A percentile compares a stretch with the other conserved stretches of the same genome.
These are phyloP conservation scores for Candida vaughaniae DNA, from an alignment of 805 yeast genomes.

Conservation along the genomic window DNA sequence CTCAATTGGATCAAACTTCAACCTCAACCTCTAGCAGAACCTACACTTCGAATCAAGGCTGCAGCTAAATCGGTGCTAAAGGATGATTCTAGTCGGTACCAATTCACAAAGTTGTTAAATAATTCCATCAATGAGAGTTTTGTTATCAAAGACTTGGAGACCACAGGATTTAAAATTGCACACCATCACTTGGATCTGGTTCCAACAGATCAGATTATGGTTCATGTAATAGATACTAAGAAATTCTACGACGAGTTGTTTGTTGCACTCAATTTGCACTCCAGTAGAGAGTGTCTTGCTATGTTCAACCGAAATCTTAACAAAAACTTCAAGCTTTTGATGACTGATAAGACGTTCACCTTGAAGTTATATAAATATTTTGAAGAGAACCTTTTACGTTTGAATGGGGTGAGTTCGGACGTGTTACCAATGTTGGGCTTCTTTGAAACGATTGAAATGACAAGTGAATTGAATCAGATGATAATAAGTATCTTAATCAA, in stretches of 20 bases:
- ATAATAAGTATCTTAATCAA: conserved; percentile 38
- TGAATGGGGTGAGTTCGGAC: conserved; percentile 1
- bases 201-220: background rate
- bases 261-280: conserved; percentile 19
- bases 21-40: conserved; percentile 13
- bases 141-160: conserved; percentile 1
- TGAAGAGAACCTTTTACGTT: conserved; percentile 10
- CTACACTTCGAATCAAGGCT: conserved; percentile 33
- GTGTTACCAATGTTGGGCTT: conserved; percentile 9
- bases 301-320: conserved; percentile 29
- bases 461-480: conserved; percentile 22
- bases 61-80: conserved; percentile 39
- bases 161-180: background rate
- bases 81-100: conserved; percentile 29
- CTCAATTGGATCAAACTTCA: conserved; percentile 12
- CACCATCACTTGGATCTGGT: conserved; percentile 5
- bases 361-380: conserved; percentile 12
- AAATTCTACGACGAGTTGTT: conserved; percentile 24
- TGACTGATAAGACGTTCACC: conserved; percentile 9
- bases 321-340: conserved; percentile 23
- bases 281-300: conserved; percentile 18
- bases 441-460: conserved; percentile 23
- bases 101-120: conserved; percentile 31
- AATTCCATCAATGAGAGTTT: conserved; percentile 27
- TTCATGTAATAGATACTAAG: conserved; percentile 16